phyloP scores from a whole-genome alignment of 768 basidiomycete species.

The Cyclocybe cylindracea region DNA sequence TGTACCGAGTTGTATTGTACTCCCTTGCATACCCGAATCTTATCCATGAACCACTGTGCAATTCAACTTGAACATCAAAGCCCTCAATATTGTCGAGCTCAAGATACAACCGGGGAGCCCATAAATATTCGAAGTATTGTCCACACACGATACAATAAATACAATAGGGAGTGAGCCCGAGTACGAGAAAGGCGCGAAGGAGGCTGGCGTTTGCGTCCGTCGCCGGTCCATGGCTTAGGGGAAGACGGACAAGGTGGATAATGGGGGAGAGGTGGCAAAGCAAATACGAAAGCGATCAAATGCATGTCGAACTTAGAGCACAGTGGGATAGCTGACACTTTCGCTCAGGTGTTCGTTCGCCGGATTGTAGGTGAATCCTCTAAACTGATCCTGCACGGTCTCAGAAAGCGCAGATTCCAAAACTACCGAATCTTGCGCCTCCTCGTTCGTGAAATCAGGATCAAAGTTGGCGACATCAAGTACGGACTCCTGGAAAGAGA shows the following conservation, averaged over 20 bases:
- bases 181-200: not conserved
- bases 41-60: too few relatives aligned
- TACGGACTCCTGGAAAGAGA: constrained; percentile 68
- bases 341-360: constrained; percentile 83
- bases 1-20: too few relatives aligned
- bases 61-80: too few relatives aligned
- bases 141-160: not conserved
- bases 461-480: constrained; percentile 98
- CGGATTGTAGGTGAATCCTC: constrained; percentile 87
- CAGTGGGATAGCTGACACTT: constrained; percentile 69
- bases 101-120: too few relatives aligned
- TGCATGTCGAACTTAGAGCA: constrained; percentile 22
- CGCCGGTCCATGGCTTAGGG: too few relatives aligned
- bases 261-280: not conserved
- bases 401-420: constrained; percentile 90
- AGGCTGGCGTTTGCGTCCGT: too few relatives aligned
- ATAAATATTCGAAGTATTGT: too few relatives aligned
- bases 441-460: constrained; percentile 95
- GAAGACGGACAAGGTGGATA: not conserved
- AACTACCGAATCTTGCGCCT: constrained; percentile 94
- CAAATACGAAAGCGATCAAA: not conserved
- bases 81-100: too few relatives aligned
- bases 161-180: too few relatives aligned
- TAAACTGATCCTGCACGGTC: constrained; percentile 96
- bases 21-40: too few relatives aligned